Evolutionary conservation across 1,284 basidiomycete genomes (phyloP), one percentile per base, ranked within the genome.

Genomic region (Austropuccinia psidii): DNA sequence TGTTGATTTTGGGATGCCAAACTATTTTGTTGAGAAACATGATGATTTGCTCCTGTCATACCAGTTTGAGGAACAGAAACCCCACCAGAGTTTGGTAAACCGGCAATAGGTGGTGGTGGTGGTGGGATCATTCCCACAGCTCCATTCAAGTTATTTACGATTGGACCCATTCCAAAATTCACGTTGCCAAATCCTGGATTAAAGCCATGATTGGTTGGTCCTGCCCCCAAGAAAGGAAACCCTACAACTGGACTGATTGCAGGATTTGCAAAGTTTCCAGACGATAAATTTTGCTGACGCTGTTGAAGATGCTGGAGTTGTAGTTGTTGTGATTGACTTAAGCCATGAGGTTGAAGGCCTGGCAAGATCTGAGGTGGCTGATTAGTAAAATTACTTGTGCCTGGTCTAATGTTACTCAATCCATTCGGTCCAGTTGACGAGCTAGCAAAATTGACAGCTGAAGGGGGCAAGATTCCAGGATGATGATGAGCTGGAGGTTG

Each of bases 211-310:
- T n/a, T 52, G 11, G 43, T 29, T 19, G 62, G 62, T 19, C 60
- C 60, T n/a, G n/a, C n/a, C 15, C 47, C 62, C 5, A 65, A 35
- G 47, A 65, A 65, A n/a, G 62, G 62, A 35, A 65, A 65, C 17
- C 47, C 24, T 1, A 47, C 33, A n/a, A 24, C 41, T 21, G 62
- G 47, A 24, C 27, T 52, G 9, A 24, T 24, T 9, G 11, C 27
- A 33, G 37, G 62, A 21, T 29, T 52, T 6, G 62, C 24, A 29
- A 65, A 65, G n/a, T 35, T 52, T 7, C 62, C 62, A 27, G 43
- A 15, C 13, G 61, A 21, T 13, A 65, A 35, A 9, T 29, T 47
- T 65, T 65, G 61, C 19, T 65, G 61, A 17, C 45, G 61, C 21
- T 60, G 57, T 19, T 21, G 60, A 31, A 29, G 62, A 4, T 49